Evolutionary conservation across 768 basidiomycete genomes (phyloP), one percentile per base, ranked within the genome.

Genomic region (Strobilomyces echinocephalus): DNA sequence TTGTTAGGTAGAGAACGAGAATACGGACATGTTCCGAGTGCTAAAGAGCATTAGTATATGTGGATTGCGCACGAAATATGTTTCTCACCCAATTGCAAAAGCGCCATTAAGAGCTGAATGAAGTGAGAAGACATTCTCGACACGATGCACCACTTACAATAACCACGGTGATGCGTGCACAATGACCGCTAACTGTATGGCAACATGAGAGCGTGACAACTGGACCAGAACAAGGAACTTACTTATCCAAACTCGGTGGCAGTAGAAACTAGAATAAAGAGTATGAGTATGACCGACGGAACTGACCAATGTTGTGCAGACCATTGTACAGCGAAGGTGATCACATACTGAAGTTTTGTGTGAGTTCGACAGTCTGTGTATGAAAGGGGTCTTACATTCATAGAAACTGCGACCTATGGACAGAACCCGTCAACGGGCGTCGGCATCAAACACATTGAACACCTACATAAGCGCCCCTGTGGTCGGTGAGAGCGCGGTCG

Each of bases 231-330:
- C 36, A 20, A 11, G 1, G 24, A 24, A 38, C 60, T 1, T 15
- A 60, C 60, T 60, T 42, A 60, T 60, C 60, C 60, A 60, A n/a
- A 61, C 50, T 26, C 55, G 55, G 26, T 60, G 55, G 12, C 45
- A 60, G 31, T 54, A 61, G 35, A 61, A 61, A 24, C 60, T 61
- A 26, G 12, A 16, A 12, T 14, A 16, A 8, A 35, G 4, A 3
- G 16, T 7, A 3, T 8, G 8, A 38, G 36, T 16, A 38, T 38
- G 6, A 16, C 16, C 36, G 16, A 16, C 15, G 15, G 36, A 38
- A 2, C 15, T 16, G 15, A 36, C 35, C 15, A 18, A 38, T 5
- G 15, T 16, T 15, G 16, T 28, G 16, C 53, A n/a, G 30, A 60
- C 57, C 59, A 18, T 53, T 60, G 57, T 15, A 60, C 59, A 15